These are phyloP conservation scores for Yamadazyma songkhlaensis DNA, from an alignment of 1,139 yeast species.

Conservation along the genomic window DNA sequence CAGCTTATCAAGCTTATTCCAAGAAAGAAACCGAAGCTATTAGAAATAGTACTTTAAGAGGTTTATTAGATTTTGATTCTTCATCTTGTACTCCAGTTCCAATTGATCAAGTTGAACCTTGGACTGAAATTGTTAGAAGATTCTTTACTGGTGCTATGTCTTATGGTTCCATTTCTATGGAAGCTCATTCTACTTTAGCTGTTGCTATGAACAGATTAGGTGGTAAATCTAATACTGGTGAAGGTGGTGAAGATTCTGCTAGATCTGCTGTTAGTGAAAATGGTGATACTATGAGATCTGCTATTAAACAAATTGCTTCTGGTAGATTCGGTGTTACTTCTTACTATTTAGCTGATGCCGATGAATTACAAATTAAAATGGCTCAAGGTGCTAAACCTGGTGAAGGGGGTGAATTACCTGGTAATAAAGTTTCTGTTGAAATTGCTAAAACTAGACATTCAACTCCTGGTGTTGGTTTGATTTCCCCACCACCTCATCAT, in stretches of 20 bases:
- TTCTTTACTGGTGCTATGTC: conserved; percentile 99
- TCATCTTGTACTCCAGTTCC: conserved; percentile 75
- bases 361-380: conserved; percentile 96
- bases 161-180: conserved; percentile 97
- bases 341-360: conserved; percentile 90
- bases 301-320: conserved; percentile 96
- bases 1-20: conserved; percentile 86
- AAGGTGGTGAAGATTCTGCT: conserved; percentile 98
- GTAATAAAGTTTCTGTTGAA: conserved; percentile 81
- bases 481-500: conserved; percentile 98
- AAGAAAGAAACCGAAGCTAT: conserved; percentile 91
- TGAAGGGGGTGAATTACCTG: conserved; percentile 99
- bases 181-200: conserved; percentile 94
- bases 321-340: conserved; percentile 99
- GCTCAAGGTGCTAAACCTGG: conserved; percentile 99
- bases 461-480: conserved; percentile 94
- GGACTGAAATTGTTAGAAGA: conserved; percentile 98
- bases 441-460: conserved; percentile 97
- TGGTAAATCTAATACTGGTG: conserved; percentile 97
- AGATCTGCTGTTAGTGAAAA: conserved; percentile 75
- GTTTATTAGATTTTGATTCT: conserved; percentile 85
- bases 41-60: conserved; percentile 90
- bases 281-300: conserved; percentile 98
- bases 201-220: conserved; percentile 98
- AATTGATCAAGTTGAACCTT: conserved; percentile 96